Conservation (phyloP, 2,329 filamentous ascomycete genomes). For the Byssochlamys sp. region DNA sequence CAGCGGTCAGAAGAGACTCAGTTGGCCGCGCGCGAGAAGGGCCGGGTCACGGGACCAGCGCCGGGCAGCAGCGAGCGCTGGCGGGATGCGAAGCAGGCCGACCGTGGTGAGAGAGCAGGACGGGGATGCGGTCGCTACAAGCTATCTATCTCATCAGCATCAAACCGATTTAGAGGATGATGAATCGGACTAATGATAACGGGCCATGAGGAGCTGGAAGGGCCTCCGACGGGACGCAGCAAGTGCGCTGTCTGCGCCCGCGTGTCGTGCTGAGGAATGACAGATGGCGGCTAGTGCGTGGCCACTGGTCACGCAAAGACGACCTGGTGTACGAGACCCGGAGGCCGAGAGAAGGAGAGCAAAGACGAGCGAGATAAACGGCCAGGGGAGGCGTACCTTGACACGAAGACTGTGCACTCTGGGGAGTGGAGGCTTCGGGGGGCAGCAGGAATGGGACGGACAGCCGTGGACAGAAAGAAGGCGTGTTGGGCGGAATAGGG, state of each 20-base stretch:
- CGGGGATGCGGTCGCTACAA: neutral
- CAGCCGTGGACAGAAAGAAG: constrained; percentile 12
- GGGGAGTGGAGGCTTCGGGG: constrained; percentile 19
- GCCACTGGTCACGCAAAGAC: constrained; percentile 15
- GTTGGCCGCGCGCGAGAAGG: constrained; percentile 10
- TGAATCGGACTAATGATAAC: neutral
- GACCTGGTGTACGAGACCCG: constrained; percentile 2
- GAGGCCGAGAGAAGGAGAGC: constrained; percentile 4
- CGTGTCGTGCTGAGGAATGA: constrained; percentile 15
- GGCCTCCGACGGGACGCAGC: neutral
- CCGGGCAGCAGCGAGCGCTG: constrained; percentile 7
- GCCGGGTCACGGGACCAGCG: constrained; percentile 20
- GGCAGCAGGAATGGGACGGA: constrained; percentile 14
- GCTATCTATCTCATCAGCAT: neutral
- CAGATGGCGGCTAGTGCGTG: constrained; percentile 16
- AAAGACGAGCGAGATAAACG: constrained; percentile 9
- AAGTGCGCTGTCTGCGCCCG: constrained; percentile 5
- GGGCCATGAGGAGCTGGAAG: neutral
- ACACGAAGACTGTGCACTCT: constrained; percentile 12
- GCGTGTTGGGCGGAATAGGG: neutral
- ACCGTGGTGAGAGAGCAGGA: constrained; percentile 2
- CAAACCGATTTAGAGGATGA: neutral
- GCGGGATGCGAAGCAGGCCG: neutral
- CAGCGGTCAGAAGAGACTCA: constrained; percentile 20
- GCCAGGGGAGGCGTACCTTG: constrained; percentile 14